Conservation (phyloP, 805 yeast species). For the Saccharomycopsis malanga region DNA sequence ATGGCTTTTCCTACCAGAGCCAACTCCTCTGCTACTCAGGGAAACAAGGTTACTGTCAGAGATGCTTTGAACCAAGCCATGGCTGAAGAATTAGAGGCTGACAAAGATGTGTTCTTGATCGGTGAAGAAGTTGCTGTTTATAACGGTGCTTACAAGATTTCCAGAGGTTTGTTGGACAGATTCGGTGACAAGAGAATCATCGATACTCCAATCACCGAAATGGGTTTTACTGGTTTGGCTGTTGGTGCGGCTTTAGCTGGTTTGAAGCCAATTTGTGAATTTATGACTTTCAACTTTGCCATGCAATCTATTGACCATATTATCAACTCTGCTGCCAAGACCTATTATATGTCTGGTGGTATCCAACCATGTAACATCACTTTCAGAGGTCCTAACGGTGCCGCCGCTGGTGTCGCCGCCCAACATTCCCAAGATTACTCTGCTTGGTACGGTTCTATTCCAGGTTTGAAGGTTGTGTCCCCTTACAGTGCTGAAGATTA, state of each 20-base stretch:
- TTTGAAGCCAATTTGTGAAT: constrained; percentile 93
- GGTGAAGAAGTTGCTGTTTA: constrained; percentile 99
- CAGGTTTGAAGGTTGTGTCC: constrained; percentile 94
- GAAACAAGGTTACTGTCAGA: constrained; percentile 78
- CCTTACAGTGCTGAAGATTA: constrained; percentile 96
- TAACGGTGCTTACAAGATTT: constrained; percentile 97
- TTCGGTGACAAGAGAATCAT: constrained; percentile 90
- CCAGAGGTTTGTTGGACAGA: constrained; percentile 91
- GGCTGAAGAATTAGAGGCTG: constrained; percentile 96
- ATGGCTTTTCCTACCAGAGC: constrained; percentile 16
- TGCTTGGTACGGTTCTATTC: constrained; percentile 97
- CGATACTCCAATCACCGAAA: constrained; percentile 98
- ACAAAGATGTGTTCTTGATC: constrained; percentile 87
- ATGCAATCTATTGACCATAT: constrained; percentile 99
- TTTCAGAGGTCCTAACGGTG: constrained; percentile 99
- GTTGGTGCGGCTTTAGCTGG: constrained; percentile 97
- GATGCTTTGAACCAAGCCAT: constrained; percentile 93
- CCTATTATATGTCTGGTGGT: constrained; percentile 99
- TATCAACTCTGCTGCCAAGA: constrained; percentile 97
- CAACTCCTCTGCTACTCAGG: constrained; percentile 33
- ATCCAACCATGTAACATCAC: constrained; percentile 94
- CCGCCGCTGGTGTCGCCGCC: constrained; percentile 99
- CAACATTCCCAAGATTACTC: constrained; percentile 98
- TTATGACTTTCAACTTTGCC: constrained; percentile 99
- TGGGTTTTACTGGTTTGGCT: constrained; percentile 95